Evolutionary conservation across 2,329 filamentous ascomycete genomes (phyloP).

Genomic region (Aspergillus tanneri): DNA sequence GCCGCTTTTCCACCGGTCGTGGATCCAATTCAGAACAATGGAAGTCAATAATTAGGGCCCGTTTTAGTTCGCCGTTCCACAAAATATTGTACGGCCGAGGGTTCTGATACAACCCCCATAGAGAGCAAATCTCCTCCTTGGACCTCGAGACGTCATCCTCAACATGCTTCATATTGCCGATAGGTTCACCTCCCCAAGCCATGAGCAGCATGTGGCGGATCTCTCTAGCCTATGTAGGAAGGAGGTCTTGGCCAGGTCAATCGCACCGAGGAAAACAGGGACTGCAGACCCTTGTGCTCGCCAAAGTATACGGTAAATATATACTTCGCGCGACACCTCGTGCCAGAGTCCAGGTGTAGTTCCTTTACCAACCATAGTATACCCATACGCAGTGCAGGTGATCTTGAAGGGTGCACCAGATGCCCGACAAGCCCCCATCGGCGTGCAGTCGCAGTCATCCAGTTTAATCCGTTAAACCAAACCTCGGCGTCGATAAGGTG

Average conservation of each 20-base stretch:
- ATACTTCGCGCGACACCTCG: slow-evolving; percentile 24
- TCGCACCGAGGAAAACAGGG: slow-evolving; percentile 29
- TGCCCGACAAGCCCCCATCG: too few species aligned
- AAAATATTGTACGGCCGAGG: slow-evolving; percentile 23
- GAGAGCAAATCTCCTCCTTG: slow-evolving; percentile 11
- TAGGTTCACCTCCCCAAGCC: slow-evolving; percentile 26
- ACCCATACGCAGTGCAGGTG: slow-evolving; percentile 25
- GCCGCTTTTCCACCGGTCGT: too few species aligned
- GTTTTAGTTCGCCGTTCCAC: slow-evolving; percentile 24
- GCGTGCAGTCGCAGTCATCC: too few species aligned
- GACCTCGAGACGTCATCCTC: slow-evolving; percentile 3
- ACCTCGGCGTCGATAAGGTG: too few species aligned
- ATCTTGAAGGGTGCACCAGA: slow-evolving; percentile 33
- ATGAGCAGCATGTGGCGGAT: slow-evolving; percentile 34
- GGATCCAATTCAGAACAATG: too few species aligned
- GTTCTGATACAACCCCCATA: slow-evolving; percentile 22
- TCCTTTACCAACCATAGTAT: slow-evolving; percentile 32
- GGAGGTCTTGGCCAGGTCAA: slow-evolving; percentile 26
- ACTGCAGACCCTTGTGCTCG: slow-evolving; percentile 27
- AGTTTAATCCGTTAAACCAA: too few species aligned
- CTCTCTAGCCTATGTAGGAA: slow-evolving; percentile 28
- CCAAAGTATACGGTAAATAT: slow-evolving; percentile 26
- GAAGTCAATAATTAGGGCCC: too few species aligned
- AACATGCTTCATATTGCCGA: slow-evolving; percentile 3
- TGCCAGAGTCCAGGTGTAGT: slow-evolving; percentile 28